Evolutionary conservation across 2,329 filamentous ascomycete species (phyloP).

Genomic region (Fusarium liriodendri): DNA sequence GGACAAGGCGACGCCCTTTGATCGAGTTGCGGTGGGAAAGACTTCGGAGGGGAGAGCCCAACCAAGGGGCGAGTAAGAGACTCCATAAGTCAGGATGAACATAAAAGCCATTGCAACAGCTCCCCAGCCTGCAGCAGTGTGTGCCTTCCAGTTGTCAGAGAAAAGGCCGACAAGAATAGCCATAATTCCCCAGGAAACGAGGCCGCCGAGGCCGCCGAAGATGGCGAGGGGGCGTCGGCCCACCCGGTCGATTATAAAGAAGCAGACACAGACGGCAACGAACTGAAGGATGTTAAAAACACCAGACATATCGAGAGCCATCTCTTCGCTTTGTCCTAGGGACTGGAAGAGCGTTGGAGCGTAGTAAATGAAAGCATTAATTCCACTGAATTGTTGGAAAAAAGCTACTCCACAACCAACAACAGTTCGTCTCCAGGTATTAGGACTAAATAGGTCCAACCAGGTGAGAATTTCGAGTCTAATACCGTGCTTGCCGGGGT

Average conservation of each 20-base stretch:
- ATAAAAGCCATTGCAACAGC: constrained; percentile 68
- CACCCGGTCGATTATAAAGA: constrained; percentile 24
- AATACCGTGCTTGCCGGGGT: constrained; percentile 6
- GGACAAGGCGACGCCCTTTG: constrained; percentile 56
- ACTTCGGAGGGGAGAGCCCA: constrained; percentile 58
- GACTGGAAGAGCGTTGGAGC: constrained; percentile 55
- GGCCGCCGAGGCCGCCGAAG: constrained; percentile 50
- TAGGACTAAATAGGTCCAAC: constrained; percentile 61
- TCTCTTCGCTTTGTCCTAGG: constrained; percentile 50
- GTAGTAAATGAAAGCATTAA: constrained; percentile 58
- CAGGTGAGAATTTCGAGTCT: constrained; percentile 55
- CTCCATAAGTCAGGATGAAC: constrained; percentile 57
- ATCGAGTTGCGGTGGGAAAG: constrained; percentile 51
- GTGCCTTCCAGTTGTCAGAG: constrained; percentile 38
- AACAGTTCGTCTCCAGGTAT: constrained; percentile 65
- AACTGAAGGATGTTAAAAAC: constrained; percentile 57
- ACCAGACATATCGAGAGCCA: constrained; percentile 54
- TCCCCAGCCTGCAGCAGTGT: constrained; percentile 64
- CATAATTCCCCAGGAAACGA: constrained; percentile 59
- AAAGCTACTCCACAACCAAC: constrained; percentile 49
- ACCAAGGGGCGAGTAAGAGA: constrained; percentile 52
- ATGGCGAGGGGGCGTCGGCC: constrained; percentile 51
- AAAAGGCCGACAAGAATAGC: constrained; percentile 59
- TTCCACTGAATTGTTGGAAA: constrained; percentile 68
- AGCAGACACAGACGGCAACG: constrained; percentile 51